Conservation (phyloP, 2,329 filamentous ascomycete genomes). For the Rhynchosporium secalis region DNA sequence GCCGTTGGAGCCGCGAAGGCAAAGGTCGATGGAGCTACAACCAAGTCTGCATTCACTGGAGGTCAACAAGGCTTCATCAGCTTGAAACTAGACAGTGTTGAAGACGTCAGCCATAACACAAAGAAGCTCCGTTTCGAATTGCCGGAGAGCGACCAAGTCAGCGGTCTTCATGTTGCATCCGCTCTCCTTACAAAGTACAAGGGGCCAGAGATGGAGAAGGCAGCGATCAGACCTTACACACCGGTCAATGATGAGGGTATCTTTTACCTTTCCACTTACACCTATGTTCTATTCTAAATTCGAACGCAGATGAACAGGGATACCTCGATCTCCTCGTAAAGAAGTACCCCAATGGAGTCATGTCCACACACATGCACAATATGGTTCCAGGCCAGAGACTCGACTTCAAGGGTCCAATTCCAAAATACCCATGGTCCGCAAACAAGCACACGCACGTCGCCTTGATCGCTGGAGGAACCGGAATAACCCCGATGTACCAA, state of each 20-base stretch:
- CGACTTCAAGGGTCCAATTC: slow-evolving; percentile 91
- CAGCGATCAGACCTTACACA: slow-evolving; percentile 88
- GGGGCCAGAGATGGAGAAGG: slow-evolving; percentile 78
- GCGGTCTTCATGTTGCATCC: slow-evolving; percentile 79
- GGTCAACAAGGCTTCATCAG: slow-evolving; percentile 88
- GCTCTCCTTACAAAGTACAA: slow-evolving; percentile 92
- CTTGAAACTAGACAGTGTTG: slow-evolving; percentile 75
- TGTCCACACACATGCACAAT: slow-evolving; percentile 86
- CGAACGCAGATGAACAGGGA: slow-evolving; percentile 63
- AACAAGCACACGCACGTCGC: slow-evolving; percentile 95
- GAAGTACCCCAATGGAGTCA: slow-evolving; percentile 84
- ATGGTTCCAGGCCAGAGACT: slow-evolving; percentile 80
- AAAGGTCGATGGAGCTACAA: slow-evolving; percentile 39
- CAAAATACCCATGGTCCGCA: slow-evolving; percentile 84
- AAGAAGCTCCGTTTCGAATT: slow-evolving; percentile 90
- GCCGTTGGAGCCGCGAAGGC: slow-evolving; percentile 38
- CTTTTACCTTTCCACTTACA: background rate
- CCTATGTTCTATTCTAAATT: slow-evolving; percentile 22
- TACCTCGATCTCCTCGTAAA: slow-evolving; percentile 90
- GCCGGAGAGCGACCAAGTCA: slow-evolving; percentile 79
- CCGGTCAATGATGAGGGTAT: slow-evolving; percentile 82
- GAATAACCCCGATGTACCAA: slow-evolving; percentile 98
- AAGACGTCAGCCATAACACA: slow-evolving; percentile 88
- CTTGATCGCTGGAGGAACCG: slow-evolving; percentile 89
- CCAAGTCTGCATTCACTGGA: slow-evolving; percentile 64